phyloP scores from a whole-genome alignment of 208 protist genomes.

The Leishmania tarentolae region DNA sequence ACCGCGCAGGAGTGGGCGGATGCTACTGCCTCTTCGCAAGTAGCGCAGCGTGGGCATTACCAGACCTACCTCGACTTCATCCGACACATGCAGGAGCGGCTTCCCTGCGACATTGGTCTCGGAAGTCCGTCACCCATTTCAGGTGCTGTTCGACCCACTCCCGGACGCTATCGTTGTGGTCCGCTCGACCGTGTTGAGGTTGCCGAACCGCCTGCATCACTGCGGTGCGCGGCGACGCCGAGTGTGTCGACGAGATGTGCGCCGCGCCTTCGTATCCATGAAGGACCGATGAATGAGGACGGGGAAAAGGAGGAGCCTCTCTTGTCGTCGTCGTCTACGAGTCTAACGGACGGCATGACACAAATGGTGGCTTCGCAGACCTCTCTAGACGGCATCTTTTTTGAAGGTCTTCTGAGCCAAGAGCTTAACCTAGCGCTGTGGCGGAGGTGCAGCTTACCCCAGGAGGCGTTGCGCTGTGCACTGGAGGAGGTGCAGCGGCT shows the following conservation, averaged over 20 bases:
- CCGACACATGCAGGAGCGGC: not conserved
- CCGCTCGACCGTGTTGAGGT: slow-evolving; percentile 17
- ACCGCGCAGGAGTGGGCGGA: not conserved
- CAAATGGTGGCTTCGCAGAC: slow-evolving; percentile 16
- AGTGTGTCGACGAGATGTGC: not conserved
- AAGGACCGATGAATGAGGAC: not conserved
- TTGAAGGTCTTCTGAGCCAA: slow-evolving; percentile 47
- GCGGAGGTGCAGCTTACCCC: slow-evolving; percentile 4
- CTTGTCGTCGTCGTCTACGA: slow-evolving; percentile 12
- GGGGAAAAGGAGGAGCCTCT: slow-evolving; percentile 12
- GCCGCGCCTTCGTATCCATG: not conserved
- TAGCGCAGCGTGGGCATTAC: not conserved
- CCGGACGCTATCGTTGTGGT: not conserved
- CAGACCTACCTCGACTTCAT: not conserved
- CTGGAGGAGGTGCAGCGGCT: slow-evolving; percentile 23
- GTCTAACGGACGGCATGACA: not conserved
- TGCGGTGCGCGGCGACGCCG: not conserved
- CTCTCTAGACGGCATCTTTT: slow-evolving; percentile 33
- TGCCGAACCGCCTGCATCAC: slow-evolving; percentile 7
- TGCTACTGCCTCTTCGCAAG: not conserved
- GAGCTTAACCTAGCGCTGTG: slow-evolving; percentile 24
- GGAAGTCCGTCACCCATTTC: slow-evolving; percentile 18
- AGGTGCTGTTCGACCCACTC: not conserved
- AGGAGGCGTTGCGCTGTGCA: slow-evolving; percentile 25
- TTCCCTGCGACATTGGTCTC: not conserved